Evolutionary conservation across 139 green algal genomes (phyloP).

Genomic region (Haematococcus lacustris): DNA sequence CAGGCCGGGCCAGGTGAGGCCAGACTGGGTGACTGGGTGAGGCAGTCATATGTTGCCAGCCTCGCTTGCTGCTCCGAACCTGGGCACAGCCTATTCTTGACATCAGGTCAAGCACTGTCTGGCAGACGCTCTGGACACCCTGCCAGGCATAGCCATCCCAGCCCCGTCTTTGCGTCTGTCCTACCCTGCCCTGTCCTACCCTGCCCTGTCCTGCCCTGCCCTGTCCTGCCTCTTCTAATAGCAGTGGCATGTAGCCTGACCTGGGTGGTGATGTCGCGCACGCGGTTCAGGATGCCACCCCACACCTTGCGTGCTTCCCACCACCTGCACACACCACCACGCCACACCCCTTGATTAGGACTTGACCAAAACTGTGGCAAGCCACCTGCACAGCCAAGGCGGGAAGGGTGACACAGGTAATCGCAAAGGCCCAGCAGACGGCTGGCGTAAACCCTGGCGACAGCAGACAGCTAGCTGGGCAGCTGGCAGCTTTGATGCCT

Average conservation of each 20-base stretch:
- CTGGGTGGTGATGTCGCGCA: conserved; percentile 32
- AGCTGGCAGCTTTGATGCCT: not conserved
- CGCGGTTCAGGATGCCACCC: conserved; percentile 31
- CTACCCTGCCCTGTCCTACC: not conserved
- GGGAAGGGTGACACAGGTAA: not conserved
- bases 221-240: too few species aligned
- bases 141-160: not conserved
- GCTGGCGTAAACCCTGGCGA: not conserved
- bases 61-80: too few species aligned
- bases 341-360: not conserved
- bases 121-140: not conserved
- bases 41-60: too few species aligned
- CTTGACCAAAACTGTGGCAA: not conserved
- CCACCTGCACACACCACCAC: conserved; percentile 6
- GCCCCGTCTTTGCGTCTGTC: not conserved
- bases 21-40: not conserved
- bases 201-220: too few species aligned
- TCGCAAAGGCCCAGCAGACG: not conserved
- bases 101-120: not conserved
- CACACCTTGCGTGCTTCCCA: conserved; percentile 32
- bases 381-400: not conserved
- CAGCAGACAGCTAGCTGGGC: not conserved
- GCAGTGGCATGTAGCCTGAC: too few species aligned
- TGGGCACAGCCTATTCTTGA: not conserved
- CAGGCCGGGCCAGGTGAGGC: not conserved